A percentile compares a stretch with the other conserved stretches of the same genome.
Conservation (phyloP, 495 filamentous ascomycete genomes). For the Lineolata rhizophorae region DNA sequence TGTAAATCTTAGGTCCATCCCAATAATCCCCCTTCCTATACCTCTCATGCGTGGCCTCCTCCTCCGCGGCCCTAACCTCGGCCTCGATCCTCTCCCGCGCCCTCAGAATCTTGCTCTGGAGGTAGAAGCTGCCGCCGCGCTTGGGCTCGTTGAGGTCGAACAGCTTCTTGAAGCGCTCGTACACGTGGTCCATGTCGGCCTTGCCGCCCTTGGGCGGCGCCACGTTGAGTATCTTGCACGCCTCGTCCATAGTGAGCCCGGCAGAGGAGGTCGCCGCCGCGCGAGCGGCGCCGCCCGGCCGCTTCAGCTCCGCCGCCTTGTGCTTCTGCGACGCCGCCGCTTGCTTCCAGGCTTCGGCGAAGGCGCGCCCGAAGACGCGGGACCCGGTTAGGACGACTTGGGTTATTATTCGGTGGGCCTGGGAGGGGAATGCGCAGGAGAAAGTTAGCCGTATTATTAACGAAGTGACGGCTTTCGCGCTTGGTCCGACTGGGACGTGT, state of each 20-base stretch:
- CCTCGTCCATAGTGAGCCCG: slow-evolving; percentile 81
- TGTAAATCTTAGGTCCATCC: slow-evolving; percentile 88
- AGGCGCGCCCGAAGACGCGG: slow-evolving; percentile 81
- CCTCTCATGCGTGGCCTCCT: slow-evolving; percentile 29
- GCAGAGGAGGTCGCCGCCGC: slow-evolving; percentile 36
- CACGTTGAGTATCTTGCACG: slow-evolving; percentile 93
- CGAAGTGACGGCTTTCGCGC: no score
- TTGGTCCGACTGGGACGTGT: no score
- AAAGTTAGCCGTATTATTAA: no score
- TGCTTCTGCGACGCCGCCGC: slow-evolving; percentile 66
- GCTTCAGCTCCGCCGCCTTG: slow-evolving; percentile 35
- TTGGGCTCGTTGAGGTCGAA: slow-evolving; percentile 87
- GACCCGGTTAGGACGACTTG: slow-evolving; percentile 79
- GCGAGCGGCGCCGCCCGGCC: slow-evolving; percentile 25
- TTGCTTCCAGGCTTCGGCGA: slow-evolving; percentile 36
- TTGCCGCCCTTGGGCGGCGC: slow-evolving; percentile 65
- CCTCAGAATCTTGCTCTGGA: slow-evolving; percentile 87
- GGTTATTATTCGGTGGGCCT: slow-evolving; percentile 90
- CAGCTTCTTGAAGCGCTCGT: slow-evolving; percentile 76
- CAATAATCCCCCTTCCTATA: slow-evolving; percentile 64
- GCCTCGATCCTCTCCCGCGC: slow-evolving; percentile 82
- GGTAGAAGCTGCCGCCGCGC: slow-evolving; percentile 91
- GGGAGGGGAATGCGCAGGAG: slow-evolving; percentile 1
- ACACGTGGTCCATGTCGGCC: slow-evolving; percentile 51
- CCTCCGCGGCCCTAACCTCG: slow-evolving; percentile 37